Conservation (phyloP, 2,329 filamentous ascomycete species). For the Cephalotrichum gorgonifer region DNA sequence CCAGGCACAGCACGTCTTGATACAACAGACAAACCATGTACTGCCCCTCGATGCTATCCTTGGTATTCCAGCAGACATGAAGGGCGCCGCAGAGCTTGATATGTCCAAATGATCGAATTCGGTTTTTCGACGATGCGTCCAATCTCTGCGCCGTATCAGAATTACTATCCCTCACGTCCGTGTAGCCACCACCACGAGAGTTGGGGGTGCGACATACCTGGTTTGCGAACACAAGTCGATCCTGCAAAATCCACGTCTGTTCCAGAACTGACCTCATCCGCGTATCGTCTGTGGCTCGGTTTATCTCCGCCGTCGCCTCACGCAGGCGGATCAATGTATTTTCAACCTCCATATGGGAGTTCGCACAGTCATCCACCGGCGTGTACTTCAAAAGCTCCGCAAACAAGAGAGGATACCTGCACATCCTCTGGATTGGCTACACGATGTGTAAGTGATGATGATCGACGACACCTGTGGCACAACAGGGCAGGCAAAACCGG, state of each 20-base stretch:
- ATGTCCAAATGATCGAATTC: constrained; percentile 73
- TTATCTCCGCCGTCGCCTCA: constrained; percentile 69
- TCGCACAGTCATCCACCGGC: constrained; percentile 74
- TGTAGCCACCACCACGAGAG: not conserved
- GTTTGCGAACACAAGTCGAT: constrained; percentile 64
- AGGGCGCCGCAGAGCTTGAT: constrained; percentile 74
- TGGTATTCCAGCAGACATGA: constrained; percentile 71
- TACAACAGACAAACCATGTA: constrained; percentile 87
- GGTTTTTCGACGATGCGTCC: constrained; percentile 43
- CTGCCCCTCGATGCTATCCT: constrained; percentile 56
- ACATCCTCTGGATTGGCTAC: constrained; percentile 84
- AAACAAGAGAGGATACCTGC: constrained; percentile 83
- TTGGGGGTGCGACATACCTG: constrained; percentile 39
- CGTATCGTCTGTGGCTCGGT: constrained; percentile 71
- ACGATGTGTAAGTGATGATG: constrained; percentile 1
- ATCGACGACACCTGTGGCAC: not conserved
- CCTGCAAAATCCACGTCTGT: constrained; percentile 77
- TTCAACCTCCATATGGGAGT: constrained; percentile 70
- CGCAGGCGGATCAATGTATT: constrained; percentile 62
- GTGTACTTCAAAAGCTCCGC: constrained; percentile 74
- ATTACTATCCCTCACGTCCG: not conserved
- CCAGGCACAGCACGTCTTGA: constrained; percentile 67
- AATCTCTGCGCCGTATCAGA: constrained; percentile 26
- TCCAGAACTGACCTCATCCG: constrained; percentile 60
- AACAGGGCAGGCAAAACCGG: not conserved